phyloP scores from a whole-genome alignment of 2,329 filamentous ascomycete genomes.

The Fusarium robinianum region DNA sequence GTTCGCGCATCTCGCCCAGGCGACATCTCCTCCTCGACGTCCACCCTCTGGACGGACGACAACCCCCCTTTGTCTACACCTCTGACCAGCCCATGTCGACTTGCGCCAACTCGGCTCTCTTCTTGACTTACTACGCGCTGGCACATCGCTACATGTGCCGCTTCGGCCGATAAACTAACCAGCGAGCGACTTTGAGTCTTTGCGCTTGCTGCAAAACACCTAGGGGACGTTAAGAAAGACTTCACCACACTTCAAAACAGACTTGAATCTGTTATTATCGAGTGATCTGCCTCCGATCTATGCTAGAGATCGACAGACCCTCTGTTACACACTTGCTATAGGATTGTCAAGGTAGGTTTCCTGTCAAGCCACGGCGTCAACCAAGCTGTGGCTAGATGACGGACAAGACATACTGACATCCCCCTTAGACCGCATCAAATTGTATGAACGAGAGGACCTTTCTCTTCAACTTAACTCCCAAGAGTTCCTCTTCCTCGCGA shows the following conservation, averaged over 20 bases:
- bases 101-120: conserved; percentile 16
- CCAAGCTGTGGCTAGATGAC: too few relatives aligned
- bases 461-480: conserved; percentile 12
- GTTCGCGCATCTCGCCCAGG: background rate
- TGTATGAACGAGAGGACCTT: conserved; percentile 22
- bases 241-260: conserved; percentile 31
- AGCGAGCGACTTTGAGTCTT: conserved; percentile 70
- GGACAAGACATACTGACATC: background rate
- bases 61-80: conserved; percentile 1
- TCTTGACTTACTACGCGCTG: conserved; percentile 26
- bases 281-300: conserved; percentile 1
- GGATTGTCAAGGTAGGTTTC: too few relatives aligned
- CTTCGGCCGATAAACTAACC: conserved; percentile 46
- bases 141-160: conserved; percentile 52
- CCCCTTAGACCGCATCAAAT: background rate
- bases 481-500: conserved; percentile 4
- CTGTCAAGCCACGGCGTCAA: too few relatives aligned
- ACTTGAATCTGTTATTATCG: background rate
- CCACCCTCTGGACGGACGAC: too few relatives aligned
- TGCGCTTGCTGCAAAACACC: conserved; percentile 60
- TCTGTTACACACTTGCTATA: too few relatives aligned
- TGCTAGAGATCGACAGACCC: too few relatives aligned
- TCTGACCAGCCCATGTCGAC: conserved; percentile 29
- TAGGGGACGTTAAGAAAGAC: conserved; percentile 60
- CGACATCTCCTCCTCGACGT: background rate